A percentile compares a stretch with the other conserved stretches of the same genome.
Conservation (phyloP, 2,329 filamentous ascomycete genomes). For the Xylariaceae sp. region DNA sequence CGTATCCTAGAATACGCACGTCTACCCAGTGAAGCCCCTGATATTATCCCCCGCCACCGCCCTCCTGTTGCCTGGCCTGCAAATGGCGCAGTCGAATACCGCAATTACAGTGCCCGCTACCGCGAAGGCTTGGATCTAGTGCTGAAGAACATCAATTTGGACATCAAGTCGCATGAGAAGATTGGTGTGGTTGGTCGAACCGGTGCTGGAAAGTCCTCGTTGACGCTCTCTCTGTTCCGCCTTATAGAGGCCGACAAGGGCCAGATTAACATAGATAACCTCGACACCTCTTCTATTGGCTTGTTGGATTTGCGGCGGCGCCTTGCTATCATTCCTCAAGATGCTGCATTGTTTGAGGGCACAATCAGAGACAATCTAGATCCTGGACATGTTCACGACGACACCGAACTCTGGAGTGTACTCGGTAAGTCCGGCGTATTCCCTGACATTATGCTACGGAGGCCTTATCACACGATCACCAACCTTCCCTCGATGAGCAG, state of each 20-base stretch:
- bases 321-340: constrained; percentile 94
- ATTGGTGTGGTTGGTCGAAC: constrained; percentile 96
- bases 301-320: constrained; percentile 81
- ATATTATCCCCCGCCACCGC: constrained; percentile 81
- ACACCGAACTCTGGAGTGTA: constrained; percentile 95
- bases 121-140: constrained; percentile 85
- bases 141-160: constrained; percentile 83
- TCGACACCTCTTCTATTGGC: constrained; percentile 88
- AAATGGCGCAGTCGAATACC: constrained; percentile 80
- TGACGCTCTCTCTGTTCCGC: constrained; percentile 88
- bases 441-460: constrained; percentile 14
- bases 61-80: constrained; percentile 89
- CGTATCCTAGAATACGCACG: constrained; percentile 92
- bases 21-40: constrained; percentile 87
- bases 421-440: constrained; percentile 57
- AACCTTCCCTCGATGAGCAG: constrained; percentile 16
- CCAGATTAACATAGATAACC: constrained; percentile 78
- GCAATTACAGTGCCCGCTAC: constrained; percentile 92
- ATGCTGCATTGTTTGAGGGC: constrained; percentile 91
- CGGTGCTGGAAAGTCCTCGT: constrained; percentile 89
- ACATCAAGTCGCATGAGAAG: constrained; percentile 95
- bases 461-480: not conserved
- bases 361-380: constrained; percentile 93
- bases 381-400: constrained; percentile 89
- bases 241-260: constrained; percentile 86